Evolutionary conservation across 768 basidiomycete genomes (phyloP).

Genomic region (Termitomyces sp.): DNA sequence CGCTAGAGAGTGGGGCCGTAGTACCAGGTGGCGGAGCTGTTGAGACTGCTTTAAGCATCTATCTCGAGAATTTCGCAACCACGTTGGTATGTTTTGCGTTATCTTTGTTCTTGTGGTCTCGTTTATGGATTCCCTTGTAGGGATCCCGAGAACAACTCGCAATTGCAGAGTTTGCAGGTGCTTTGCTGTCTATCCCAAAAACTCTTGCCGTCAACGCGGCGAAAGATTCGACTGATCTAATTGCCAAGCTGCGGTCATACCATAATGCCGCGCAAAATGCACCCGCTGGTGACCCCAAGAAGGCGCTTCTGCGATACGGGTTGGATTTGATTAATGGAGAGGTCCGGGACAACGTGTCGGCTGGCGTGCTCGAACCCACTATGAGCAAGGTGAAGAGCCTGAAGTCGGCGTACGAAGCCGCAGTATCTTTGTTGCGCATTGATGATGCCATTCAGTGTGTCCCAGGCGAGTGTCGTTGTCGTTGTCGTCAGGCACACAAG

Average conservation of each 20-base stretch:
- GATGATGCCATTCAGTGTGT: constrained; percentile 94
- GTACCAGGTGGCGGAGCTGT: constrained; percentile 98
- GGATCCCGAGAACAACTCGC: constrained; percentile 98
- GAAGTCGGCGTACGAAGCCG: constrained; percentile 96
- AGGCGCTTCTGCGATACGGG: constrained; percentile 85
- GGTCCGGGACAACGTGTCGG: constrained; percentile 89
- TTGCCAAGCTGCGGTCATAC: constrained; percentile 94
- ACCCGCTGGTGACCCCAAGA: constrained; percentile 85
- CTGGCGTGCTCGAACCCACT: constrained; percentile 94
- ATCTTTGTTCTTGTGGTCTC: neutral
- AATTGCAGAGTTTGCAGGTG: constrained; percentile 96
- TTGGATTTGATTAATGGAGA: constrained; percentile 93
- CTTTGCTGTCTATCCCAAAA: constrained; percentile 93
- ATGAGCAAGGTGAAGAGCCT: constrained; percentile 96
- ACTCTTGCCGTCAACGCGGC: constrained; percentile 96
- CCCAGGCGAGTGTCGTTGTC: constrained; percentile 51
- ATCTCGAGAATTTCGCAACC: constrained; percentile 97
- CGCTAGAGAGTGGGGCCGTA: constrained; percentile 91
- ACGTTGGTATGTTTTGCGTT: constrained; percentile 66
- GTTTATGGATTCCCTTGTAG: constrained; percentile 33
- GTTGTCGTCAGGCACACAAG: neutral
- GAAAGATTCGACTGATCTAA: constrained; percentile 95
- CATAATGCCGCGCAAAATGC: constrained; percentile 97
- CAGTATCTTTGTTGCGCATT: constrained; percentile 89
- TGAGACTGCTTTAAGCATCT: constrained; percentile 94